These are phyloP conservation scores for Dunaliella primolecta DNA, from an alignment of 139 green algal species.

Conservation along the genomic window DNA sequence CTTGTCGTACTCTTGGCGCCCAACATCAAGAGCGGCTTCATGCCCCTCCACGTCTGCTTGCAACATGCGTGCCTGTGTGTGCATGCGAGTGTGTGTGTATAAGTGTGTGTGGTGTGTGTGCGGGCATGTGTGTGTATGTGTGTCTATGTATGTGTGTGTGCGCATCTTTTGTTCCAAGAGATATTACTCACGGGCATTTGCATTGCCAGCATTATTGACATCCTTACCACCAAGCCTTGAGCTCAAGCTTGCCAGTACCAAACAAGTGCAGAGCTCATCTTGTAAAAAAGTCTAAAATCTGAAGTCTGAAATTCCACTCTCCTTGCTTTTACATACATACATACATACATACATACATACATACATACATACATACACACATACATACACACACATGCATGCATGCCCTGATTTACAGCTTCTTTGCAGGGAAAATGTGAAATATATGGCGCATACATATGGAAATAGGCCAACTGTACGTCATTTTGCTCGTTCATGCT, in stretches of 20 bases:
- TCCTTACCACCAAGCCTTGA: too few species aligned
- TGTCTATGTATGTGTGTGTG: neutral
- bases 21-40: too few species aligned
- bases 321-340: slow-evolving; percentile 32
- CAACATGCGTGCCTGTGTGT: neutral
- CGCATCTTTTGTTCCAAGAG: neutral
- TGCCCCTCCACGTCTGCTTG: too few species aligned
- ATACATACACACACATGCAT: slow-evolving; percentile 13
- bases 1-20: too few species aligned
- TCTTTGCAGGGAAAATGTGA: too few species aligned
- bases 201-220: too few species aligned
- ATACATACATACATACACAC: slow-evolving; percentile 28
- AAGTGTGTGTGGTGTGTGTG: neutral
- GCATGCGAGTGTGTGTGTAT: neutral
- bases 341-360: slow-evolving; percentile 28
- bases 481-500: too few species aligned
- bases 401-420: neutral
- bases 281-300: neutral
- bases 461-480: neutral
- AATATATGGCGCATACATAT: neutral
- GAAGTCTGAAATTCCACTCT: slow-evolving; percentile 9
- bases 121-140: neutral
- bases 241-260: neutral
- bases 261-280: neutral
- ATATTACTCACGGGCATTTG: neutral